Percentiles rank a stretch among this genome's conserved stretches.
Conservation (phyloP, 2,329 filamentous ascomycete genomes). For the Calonectria montana region DNA sequence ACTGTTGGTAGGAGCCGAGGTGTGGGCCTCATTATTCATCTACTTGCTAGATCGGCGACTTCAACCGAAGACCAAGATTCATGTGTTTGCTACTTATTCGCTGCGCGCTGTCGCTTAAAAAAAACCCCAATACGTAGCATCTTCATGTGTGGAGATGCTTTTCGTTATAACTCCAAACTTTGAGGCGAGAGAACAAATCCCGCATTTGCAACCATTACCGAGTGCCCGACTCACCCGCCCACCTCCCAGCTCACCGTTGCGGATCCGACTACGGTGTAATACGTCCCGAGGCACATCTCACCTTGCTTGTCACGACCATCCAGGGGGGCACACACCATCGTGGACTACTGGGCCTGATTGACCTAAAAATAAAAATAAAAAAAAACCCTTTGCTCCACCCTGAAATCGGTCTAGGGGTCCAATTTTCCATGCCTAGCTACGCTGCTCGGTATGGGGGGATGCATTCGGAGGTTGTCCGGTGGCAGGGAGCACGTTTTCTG, state of each 20-base stretch:
- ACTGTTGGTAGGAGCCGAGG: background rate
- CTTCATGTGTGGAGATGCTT: background rate
- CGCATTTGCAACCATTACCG: background rate
- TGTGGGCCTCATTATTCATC: background rate
- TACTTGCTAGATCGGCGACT: background rate
- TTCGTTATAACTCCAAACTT: background rate
- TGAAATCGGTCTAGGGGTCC: conserved; percentile 1
- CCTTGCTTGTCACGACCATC: conserved; percentile 12
- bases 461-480: conserved; percentile 25
- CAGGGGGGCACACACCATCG: background rate
- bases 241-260: background rate
- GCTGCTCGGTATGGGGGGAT: conserved; percentile 12
- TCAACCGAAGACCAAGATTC: background rate
- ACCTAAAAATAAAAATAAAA: too few relatives aligned
- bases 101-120: background rate
- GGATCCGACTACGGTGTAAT: conserved; percentile 11
- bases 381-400: conserved; percentile 22
- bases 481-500: conserved; percentile 2
- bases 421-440: conserved; percentile 18
- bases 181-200: background rate
- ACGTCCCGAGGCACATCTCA: conserved; percentile 15
- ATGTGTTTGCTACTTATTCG: background rate
- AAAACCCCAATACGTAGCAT: background rate
- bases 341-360: background rate
- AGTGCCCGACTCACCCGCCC: background rate